phyloP scores from a whole-genome alignment of 768 basidiomycete species.

The Leccinum disarticulatum region DNA sequence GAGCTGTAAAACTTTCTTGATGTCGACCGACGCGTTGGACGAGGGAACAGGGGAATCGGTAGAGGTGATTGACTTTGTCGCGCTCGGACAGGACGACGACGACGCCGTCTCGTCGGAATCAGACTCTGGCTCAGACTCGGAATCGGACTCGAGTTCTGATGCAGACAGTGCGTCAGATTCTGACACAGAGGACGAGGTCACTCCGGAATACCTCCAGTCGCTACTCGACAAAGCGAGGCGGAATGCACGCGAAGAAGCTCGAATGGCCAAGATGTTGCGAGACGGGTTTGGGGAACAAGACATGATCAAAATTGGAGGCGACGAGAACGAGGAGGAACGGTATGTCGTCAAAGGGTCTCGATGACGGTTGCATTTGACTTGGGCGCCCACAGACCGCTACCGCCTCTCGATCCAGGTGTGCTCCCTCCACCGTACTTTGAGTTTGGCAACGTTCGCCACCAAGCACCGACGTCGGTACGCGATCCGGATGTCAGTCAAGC shows the following conservation, averaged over 20 bases:
- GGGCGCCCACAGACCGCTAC: constrained; percentile 47
- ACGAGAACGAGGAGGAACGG: constrained; percentile 30
- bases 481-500: constrained; percentile 63
- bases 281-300: constrained; percentile 47
- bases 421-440: constrained; percentile 68
- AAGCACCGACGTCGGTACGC: constrained; percentile 46
- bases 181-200: constrained; percentile 45
- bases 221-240: constrained; percentile 61
- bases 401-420: constrained; percentile 61
- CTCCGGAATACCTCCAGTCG: constrained; percentile 59
- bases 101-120: background rate
- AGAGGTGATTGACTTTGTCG: background rate
- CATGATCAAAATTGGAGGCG: constrained; percentile 49
- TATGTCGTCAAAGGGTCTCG: constrained; percentile 33
- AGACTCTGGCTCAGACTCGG: constrained; percentile 9
- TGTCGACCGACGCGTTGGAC: constrained; percentile 7
- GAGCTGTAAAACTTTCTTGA: background rate
- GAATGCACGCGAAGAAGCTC: constrained; percentile 42
- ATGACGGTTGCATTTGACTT: background rate
- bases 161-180: constrained; percentile 36
- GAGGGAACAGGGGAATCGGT: constrained; percentile 6
- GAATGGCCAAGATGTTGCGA: constrained; percentile 22
- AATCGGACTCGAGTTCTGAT: constrained; percentile 36
- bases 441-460: constrained; percentile 43
- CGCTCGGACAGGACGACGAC: constrained; percentile 5